phyloP scores from a whole-genome alignment of 495 filamentous ascomycete species.

The Trichocladium uniseriatum region DNA sequence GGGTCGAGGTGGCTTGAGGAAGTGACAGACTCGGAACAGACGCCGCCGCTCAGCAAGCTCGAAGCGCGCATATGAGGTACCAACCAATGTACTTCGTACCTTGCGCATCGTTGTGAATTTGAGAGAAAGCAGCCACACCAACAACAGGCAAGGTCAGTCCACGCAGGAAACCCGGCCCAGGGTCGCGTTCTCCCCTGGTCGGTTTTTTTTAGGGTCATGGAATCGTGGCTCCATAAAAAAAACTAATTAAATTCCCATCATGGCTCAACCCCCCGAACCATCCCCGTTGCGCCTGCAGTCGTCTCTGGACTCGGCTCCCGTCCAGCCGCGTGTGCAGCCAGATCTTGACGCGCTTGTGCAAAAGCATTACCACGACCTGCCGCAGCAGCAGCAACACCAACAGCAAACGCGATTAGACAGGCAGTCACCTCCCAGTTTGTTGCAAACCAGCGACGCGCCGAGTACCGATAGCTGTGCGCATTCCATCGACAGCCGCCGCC shows the following conservation, averaged over 20 bases:
- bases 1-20: conserved; percentile 2
- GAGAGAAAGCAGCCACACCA: conserved; percentile 26
- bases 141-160: conserved; percentile 24
- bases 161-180: conserved; percentile 32
- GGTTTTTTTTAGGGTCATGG: conserved; percentile 24
- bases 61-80: conserved; percentile 6
- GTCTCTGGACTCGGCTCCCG: conserved; percentile 22
- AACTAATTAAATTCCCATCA: conserved; percentile 37
- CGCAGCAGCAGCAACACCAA: conserved; percentile 11
- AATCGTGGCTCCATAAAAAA: conserved; percentile 37
- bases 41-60: not conserved
- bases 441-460: not conserved
- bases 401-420: not conserved
- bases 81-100: not conserved
- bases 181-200: conserved; percentile 31
- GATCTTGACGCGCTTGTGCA: conserved; percentile 16
- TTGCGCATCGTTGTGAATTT: conserved; percentile 22
- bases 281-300: conserved; percentile 25
- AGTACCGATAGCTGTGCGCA: conserved; percentile 3
- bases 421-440: not conserved
- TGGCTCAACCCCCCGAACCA: conserved; percentile 32
- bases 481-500: conserved; percentile 7
- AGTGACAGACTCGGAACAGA: conserved; percentile 4
- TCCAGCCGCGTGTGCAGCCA: conserved; percentile 19
- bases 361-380: conserved; percentile 3